Evolutionary conservation across 2,329 filamentous ascomycete species (phyloP).

Genomic region (Ceratocystis ficicola): DNA sequence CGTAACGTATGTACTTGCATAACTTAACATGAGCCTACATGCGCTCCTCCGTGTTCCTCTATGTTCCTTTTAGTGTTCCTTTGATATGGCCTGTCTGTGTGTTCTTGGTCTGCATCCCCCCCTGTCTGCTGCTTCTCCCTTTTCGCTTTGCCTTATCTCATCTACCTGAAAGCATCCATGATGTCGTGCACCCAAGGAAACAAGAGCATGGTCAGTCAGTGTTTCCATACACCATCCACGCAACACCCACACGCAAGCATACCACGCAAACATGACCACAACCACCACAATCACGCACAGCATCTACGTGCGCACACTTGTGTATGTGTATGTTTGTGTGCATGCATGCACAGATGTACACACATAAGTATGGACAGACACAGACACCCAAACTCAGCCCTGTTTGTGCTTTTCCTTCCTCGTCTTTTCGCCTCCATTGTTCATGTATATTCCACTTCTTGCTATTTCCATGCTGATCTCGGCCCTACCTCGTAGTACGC

Average conservation of each 20-base stretch:
- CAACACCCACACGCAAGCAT: too few relatives aligned
- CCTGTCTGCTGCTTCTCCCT: neutral
- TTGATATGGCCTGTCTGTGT: too few relatives aligned
- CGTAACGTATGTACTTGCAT: neutral
- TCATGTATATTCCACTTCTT: neutral
- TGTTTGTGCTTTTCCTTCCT: neutral
- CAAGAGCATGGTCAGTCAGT: too few relatives aligned
- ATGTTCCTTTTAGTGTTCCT: too few relatives aligned
- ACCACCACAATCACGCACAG: too few relatives aligned
- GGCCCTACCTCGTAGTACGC: neutral
- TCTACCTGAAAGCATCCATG: neutral
- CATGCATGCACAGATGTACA: too few relatives aligned
- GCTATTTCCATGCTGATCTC: neutral
- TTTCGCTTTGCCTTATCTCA: neutral
- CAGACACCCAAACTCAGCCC: neutral
- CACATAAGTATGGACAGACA: neutral
- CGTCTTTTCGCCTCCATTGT: neutral
- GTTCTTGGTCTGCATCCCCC: neutral
- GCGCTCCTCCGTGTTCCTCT: neutral
- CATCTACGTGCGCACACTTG: too few relatives aligned
- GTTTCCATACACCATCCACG: too few relatives aligned
- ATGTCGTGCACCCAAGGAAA: too few relatives aligned
- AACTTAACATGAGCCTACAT: neutral
- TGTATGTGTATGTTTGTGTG: too few relatives aligned
- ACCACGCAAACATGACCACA: too few relatives aligned